These are phyloP conservation scores for Paracorniculantispora psalliotae DNA, from an alignment of 2,329 filamentous ascomycete species.

Conservation along the genomic window DNA sequence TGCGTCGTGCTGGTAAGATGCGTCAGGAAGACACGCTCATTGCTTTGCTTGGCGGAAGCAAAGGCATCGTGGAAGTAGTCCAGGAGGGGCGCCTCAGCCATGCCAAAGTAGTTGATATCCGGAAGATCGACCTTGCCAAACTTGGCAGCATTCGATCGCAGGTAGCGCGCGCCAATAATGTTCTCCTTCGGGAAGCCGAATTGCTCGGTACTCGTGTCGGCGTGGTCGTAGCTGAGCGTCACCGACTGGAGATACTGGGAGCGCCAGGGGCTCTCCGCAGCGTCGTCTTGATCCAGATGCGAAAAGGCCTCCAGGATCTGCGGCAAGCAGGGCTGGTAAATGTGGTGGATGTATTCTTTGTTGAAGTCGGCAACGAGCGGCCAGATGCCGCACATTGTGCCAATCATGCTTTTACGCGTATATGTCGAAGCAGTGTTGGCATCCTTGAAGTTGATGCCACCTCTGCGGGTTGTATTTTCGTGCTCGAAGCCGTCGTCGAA, in stretches of 20 bases:
- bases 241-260: conserved; percentile 30
- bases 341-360: conserved; percentile 34
- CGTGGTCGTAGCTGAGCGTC: conserved; percentile 30
- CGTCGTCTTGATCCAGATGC: conserved; percentile 14
- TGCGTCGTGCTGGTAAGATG: conserved; percentile 34
- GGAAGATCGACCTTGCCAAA: conserved; percentile 25
- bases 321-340: conserved; percentile 40
- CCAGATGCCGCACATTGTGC: conserved; percentile 35
- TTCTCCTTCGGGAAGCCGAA: conserved; percentile 29
- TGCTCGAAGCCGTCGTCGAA: conserved; percentile 30
- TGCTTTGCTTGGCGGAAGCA: conserved; percentile 21
- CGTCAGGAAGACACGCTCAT: conserved; percentile 29
- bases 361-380: conserved; percentile 40
- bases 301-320: conserved; percentile 27
- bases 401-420: conserved; percentile 39
- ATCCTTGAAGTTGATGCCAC: conserved; percentile 37
- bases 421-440: conserved; percentile 38
- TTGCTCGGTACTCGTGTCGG: conserved; percentile 24
- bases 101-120: conserved; percentile 32
- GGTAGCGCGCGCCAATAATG: conserved; percentile 24
- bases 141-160: conserved; percentile 23
- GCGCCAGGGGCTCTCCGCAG: conserved; percentile 26
- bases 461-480: conserved; percentile 16
- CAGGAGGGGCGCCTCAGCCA: conserved; percentile 26
- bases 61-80: conserved; percentile 31